These are phyloP conservation scores for Chalara sp. DNA, from an alignment of 2,329 filamentous ascomycete species.

Conservation along the genomic window DNA sequence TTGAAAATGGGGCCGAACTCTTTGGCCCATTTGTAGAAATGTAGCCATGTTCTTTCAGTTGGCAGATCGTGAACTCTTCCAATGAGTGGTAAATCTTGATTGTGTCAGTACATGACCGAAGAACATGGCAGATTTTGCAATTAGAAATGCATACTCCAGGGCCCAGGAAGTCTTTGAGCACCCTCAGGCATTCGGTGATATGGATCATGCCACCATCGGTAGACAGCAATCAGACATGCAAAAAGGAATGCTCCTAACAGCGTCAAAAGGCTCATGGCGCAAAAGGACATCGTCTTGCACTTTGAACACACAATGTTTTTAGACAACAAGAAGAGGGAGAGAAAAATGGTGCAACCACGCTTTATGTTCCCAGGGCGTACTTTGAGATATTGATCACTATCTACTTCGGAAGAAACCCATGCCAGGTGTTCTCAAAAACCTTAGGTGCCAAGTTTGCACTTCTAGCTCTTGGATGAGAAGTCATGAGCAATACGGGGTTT, in stretches of 20 bases:
- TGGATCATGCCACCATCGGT: neutral
- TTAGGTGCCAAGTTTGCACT: too few species aligned
- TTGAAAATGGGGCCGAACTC: constrained; percentile 41
- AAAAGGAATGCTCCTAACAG: neutral
- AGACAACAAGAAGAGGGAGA: neutral
- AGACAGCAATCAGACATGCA: neutral
- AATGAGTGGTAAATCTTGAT: constrained; percentile 34
- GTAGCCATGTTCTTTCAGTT: constrained; percentile 35
- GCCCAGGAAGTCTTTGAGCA: neutral
- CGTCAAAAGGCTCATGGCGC: too few species aligned
- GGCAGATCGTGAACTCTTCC: constrained; percentile 41
- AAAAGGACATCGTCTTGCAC: neutral
- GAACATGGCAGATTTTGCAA: neutral
- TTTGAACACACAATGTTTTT: too few species aligned
- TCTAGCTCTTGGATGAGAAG: too few species aligned
- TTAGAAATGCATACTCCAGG: neutral
- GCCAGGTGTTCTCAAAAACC: too few species aligned
- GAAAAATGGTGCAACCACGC: too few species aligned
- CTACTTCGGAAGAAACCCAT: too few species aligned
- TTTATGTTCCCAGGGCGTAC: too few species aligned
- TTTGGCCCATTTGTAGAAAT: constrained; percentile 42
- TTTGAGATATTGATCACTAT: too few species aligned
- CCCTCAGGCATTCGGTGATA: constrained; percentile 1
- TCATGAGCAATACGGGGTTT: too few species aligned
- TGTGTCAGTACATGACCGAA: neutral